Percentiles rank a stretch among this genome's conserved stretches.
Evolutionary conservation across 2,329 filamentous ascomycete genomes (phyloP).

Genomic region (Cryphonectria parasitica): DNA sequence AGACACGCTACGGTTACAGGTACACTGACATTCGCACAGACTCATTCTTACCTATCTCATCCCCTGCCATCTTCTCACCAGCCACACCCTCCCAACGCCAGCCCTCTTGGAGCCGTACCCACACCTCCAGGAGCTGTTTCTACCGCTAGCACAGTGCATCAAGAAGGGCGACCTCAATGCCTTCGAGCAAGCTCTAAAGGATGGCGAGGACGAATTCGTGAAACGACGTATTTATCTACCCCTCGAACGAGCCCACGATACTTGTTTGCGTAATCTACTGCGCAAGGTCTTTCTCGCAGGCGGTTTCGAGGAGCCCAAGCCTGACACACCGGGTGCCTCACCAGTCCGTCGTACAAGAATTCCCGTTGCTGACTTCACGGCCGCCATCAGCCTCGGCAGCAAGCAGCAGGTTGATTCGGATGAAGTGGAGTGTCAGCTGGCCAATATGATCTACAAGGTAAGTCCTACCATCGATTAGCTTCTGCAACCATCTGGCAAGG

Average conservation of each 20-base stretch:
- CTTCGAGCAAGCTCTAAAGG: conserved; percentile 80
- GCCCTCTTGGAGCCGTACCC: conserved; percentile 76
- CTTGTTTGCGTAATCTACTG: conserved; percentile 87
- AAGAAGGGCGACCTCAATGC: conserved; percentile 78
- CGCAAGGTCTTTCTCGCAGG: conserved; percentile 87
- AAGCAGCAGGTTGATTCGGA: conserved; percentile 75
- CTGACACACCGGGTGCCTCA: conserved; percentile 50
- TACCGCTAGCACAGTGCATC: conserved; percentile 78
- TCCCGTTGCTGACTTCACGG: conserved; percentile 80
- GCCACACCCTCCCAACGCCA: conserved; percentile 78
- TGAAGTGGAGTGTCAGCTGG: conserved; percentile 92
- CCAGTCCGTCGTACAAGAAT: conserved; percentile 75
- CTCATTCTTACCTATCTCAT: conserved; percentile 94
- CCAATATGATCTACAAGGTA: conserved; percentile 99
- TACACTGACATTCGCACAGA: conserved; percentile 49
- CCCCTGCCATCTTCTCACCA: conserved; percentile 88
- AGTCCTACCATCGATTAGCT: conserved; percentile 22
- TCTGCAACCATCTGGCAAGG: neutral
- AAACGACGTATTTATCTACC: conserved; percentile 93
- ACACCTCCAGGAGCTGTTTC: conserved; percentile 75
- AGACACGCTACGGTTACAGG: neutral
- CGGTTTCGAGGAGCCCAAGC: conserved; percentile 78
- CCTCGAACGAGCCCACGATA: conserved; percentile 87
- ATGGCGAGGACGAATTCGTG: conserved; percentile 90
- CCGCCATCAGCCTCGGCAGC: conserved; percentile 77